Evolutionary conservation across 148 eudicot species (phyloP).

Genomic region (Pharnaceum exiguum): DNA sequence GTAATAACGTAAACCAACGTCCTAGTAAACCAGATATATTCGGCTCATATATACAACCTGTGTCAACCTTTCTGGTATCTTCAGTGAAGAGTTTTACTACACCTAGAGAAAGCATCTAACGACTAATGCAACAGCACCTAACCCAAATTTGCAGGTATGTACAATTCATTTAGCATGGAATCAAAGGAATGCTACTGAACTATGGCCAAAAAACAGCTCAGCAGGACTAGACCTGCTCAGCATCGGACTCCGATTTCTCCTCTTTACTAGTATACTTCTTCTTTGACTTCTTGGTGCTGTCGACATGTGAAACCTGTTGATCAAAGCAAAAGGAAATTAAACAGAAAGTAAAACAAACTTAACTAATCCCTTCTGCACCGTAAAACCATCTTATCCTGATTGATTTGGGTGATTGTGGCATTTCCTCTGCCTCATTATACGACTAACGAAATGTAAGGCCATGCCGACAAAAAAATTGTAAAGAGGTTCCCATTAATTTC

Average conservation of each 20-base stretch:
- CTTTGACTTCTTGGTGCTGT: conserved; percentile 30
- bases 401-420: no score
- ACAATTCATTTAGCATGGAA: conserved; percentile 8
- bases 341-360: no score
- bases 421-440: no score
- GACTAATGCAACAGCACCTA: not conserved
- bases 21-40: not conserved
- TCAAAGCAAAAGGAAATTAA: not conserved
- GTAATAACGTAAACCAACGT: not conserved
- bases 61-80: not conserved
- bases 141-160: conserved; percentile 8
- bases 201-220: conserved; percentile 4
- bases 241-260: conserved; percentile 16
- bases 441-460: no score
- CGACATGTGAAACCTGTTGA: conserved; percentile 49
- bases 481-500: conserved; percentile 10
- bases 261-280: conserved; percentile 19
- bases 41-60: not conserved
- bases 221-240: conserved; percentile 5
- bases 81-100: not conserved
- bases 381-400: no score
- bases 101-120: not conserved
- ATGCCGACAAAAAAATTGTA: no score
- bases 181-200: not conserved
- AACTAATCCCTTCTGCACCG: no score